Percentiles rank a stretch among this genome's conserved stretches.
Conservation (phyloP, 1,284 basidiomycete genomes). For the Pascua guehoae region DNA sequence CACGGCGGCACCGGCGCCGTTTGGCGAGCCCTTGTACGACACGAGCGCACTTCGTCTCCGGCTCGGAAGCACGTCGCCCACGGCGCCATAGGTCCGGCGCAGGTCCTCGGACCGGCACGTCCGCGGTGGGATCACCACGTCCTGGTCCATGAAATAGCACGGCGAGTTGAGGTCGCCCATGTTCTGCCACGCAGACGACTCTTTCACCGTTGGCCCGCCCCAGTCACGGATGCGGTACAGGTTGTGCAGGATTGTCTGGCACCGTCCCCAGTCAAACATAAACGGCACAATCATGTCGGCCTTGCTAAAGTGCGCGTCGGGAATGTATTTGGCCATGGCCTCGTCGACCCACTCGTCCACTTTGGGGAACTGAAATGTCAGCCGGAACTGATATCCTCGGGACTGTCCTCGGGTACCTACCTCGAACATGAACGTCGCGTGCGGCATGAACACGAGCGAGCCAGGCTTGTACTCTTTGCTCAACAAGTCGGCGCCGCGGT, state of each 20-base stretch:
- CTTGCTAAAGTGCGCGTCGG: constrained; percentile 7
- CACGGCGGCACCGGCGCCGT: constrained; percentile 18
- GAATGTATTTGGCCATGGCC: constrained; percentile 24
- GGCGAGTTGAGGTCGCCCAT: constrained; percentile 32
- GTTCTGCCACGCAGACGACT: constrained; percentile 19
- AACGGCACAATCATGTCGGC: constrained; percentile 43
- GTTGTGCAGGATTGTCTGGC: constrained; percentile 22
- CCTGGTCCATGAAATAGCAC: constrained; percentile 28
- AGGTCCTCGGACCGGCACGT: constrained; percentile 27
- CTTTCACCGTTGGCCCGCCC: constrained; percentile 1
- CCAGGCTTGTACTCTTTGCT: constrained; percentile 26
- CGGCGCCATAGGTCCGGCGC: constrained; percentile 13
- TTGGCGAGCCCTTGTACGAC: constrained; percentile 25
- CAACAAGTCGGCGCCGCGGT: constrained; percentile 21
- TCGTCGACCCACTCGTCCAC: constrained; percentile 19
- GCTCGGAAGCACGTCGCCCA: not conserved
- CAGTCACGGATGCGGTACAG: constrained; percentile 17
- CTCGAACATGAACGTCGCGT: constrained; percentile 24
- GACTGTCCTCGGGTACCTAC: too few relatives aligned
- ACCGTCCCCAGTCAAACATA: constrained; percentile 46
- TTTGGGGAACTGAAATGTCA: constrained; percentile 6
- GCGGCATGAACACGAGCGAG: constrained; percentile 42
- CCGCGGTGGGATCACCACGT: constrained; percentile 31
- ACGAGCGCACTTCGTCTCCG: constrained; percentile 6
- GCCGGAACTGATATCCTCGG: not conserved